phyloP scores from a whole-genome alignment of 371 early-diverging fungal genomes.

The Synchytrium microbalum region DNA sequence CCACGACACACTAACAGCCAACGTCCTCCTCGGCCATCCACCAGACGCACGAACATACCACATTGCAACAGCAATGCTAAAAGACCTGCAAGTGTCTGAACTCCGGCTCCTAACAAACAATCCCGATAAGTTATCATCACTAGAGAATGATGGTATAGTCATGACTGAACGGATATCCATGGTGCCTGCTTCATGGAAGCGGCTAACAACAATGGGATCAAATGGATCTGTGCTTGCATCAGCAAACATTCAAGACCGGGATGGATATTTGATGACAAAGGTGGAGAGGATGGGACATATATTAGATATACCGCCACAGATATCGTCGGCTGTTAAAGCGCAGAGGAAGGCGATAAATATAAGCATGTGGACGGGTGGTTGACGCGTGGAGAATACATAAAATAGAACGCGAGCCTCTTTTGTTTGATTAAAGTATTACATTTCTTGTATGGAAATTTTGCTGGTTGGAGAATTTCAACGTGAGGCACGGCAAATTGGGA shows the following conservation, averaged over 20 bases:
- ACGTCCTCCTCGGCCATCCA: conserved; percentile 78
- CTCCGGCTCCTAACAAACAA: conserved; percentile 90
- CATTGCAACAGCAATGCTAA: conserved; percentile 81
- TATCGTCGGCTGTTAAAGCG: background rate
- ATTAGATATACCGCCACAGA: conserved; percentile 51
- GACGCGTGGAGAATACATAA: too few species aligned
- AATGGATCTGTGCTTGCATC: background rate
- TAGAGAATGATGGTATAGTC: conserved; percentile 56
- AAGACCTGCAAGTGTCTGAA: conserved; percentile 61
- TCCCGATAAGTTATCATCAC: conserved; percentile 81
- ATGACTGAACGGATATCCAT: conserved; percentile 80
- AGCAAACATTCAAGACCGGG: conserved; percentile 48
- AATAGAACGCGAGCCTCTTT: too few species aligned
- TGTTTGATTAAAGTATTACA: too few species aligned
- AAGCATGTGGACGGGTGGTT: background rate
- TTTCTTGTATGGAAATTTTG: too few species aligned
- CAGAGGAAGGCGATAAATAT: background rate
- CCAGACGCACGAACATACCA: conserved; percentile 88
- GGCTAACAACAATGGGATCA: background rate
- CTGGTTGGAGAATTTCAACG: too few species aligned
- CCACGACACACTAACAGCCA: conserved; percentile 91
- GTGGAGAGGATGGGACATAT: conserved; percentile 83
- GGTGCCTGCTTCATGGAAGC: conserved; percentile 62
- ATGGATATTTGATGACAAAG: conserved; percentile 75
- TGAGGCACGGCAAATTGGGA: too few species aligned